phyloP scores from a whole-genome alignment of 1,284 basidiomycete species.

The Hemileia vastatrix region DNA sequence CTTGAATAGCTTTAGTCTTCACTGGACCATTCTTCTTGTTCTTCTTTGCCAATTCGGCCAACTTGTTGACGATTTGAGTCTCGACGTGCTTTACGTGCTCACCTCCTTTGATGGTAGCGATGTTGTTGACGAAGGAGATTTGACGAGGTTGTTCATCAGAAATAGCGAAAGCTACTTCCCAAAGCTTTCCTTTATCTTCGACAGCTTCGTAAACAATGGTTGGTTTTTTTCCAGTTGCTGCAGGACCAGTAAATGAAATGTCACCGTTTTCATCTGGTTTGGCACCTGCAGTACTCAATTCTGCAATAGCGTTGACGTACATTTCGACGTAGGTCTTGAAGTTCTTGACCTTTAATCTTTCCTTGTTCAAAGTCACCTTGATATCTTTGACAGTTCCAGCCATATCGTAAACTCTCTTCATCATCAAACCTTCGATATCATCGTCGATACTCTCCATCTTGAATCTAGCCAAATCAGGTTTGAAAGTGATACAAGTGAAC shows the following conservation, averaged over 20 bases:
- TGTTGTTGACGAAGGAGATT: slow-evolving; percentile 44
- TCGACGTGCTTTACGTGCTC: slow-evolving; percentile 42
- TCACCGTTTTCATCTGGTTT: slow-evolving; percentile 28
- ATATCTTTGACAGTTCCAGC: slow-evolving; percentile 42
- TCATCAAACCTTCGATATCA: slow-evolving; percentile 43
- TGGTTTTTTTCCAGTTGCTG: slow-evolving; percentile 32
- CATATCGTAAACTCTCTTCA: slow-evolving; percentile 45
- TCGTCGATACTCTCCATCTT: slow-evolving; percentile 40
- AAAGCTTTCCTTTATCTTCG: slow-evolving; percentile 38
- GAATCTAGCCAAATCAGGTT: slow-evolving; percentile 40
- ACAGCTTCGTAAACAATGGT: slow-evolving; percentile 39
- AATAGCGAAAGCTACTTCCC: slow-evolving; percentile 44
- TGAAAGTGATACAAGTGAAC: slow-evolving; percentile 44
- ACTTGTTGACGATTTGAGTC: slow-evolving; percentile 37
- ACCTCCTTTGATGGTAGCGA: slow-evolving; percentile 43
- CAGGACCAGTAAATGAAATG: slow-evolving; percentile 8
- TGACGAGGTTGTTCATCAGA: slow-evolving; percentile 40
- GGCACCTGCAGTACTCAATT: slow-evolving; percentile 31
- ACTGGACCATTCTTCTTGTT: slow-evolving; percentile 41
- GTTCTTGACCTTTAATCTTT: slow-evolving; percentile 39
- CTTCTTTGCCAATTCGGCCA: slow-evolving; percentile 40
- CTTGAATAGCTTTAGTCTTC: slow-evolving; percentile 37
- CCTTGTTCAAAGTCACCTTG: slow-evolving; percentile 42
- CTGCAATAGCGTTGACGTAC: slow-evolving; percentile 42
- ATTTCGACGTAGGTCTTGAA: slow-evolving; percentile 45